Conservation (phyloP, 352 stramenopile genomes). For the Phytopythium sindhum region DNA sequence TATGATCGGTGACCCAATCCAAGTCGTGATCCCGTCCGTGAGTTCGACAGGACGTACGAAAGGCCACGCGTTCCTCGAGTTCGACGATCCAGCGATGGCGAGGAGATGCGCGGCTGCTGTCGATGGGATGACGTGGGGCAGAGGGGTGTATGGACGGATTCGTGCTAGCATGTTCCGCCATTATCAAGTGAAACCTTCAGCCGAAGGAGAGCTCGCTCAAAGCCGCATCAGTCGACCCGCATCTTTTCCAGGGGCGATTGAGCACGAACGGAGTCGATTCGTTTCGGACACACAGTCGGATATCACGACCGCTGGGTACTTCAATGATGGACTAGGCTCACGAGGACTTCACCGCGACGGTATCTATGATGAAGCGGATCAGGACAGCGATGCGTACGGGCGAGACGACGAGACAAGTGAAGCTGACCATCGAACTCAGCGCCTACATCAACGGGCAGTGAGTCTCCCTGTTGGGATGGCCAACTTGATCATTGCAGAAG, state of each 20-base stretch:
- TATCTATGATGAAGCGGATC: neutral
- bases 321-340: neutral
- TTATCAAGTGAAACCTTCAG: constrained; percentile 69
- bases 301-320: neutral
- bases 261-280: neutral
- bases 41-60: constrained; percentile 63
- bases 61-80: constrained; percentile 81
- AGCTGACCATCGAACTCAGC: neutral
- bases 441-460: neutral
- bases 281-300: neutral
- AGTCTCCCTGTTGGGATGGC: neutral
- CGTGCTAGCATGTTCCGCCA: constrained; percentile 73
- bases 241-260: neutral
- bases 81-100: constrained; percentile 66
- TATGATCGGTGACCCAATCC: constrained; percentile 79
- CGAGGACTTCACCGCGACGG: neutral
- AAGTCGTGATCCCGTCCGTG: constrained; percentile 74
- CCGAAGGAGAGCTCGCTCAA: constrained; percentile 9
- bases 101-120: constrained; percentile 48
- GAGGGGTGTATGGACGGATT: constrained; percentile 56
- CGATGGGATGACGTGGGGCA: constrained; percentile 71
- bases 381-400: neutral
- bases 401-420: neutral
- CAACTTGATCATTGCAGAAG: constrained; percentile 5
- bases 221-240: neutral